phyloP scores from a whole-genome alignment of 2,329 filamentous ascomycete species.

The Colletotrichum melonis region DNA sequence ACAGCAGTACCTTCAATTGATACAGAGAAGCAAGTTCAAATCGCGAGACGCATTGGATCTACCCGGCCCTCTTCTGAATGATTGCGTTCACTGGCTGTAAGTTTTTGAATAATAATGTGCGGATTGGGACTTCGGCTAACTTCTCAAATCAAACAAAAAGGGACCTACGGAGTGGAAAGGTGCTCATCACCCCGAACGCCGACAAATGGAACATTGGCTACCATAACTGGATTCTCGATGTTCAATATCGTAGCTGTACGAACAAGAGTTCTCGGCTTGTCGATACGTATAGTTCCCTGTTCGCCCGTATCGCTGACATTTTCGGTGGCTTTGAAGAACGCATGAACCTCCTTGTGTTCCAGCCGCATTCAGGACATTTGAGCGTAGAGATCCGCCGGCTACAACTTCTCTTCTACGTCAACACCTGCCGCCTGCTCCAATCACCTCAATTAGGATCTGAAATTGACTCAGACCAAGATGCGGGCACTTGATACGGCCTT shows the following conservation, averaged over 20 bases:
- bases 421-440: constrained; percentile 51
- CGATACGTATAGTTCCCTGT: constrained; percentile 58
- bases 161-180: constrained; percentile 48
- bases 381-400: constrained; percentile 62
- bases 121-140: not conserved
- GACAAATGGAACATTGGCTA: constrained; percentile 26
- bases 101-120: not conserved
- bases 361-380: constrained; percentile 49
- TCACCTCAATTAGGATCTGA: constrained; percentile 61
- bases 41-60: constrained; percentile 54
- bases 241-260: constrained; percentile 38
- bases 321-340: constrained; percentile 63
- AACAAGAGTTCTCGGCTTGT: constrained; percentile 48
- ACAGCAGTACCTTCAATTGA: constrained; percentile 39
- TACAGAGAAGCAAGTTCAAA: constrained; percentile 47
- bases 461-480: constrained; percentile 68
- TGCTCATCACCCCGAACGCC: constrained; percentile 42
- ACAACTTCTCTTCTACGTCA: constrained; percentile 66
- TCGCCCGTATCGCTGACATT: constrained; percentile 50
- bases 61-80: constrained; percentile 59
- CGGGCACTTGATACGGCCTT: constrained; percentile 70
- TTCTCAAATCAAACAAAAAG: not conserved
- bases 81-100: constrained; percentile 69
- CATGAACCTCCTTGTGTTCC: constrained; percentile 56
- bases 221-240: constrained; percentile 49